Evolutionary conservation across 2,329 filamentous ascomycete species (phyloP).

Genomic region (Pseudogymnoascus sp.): DNA sequence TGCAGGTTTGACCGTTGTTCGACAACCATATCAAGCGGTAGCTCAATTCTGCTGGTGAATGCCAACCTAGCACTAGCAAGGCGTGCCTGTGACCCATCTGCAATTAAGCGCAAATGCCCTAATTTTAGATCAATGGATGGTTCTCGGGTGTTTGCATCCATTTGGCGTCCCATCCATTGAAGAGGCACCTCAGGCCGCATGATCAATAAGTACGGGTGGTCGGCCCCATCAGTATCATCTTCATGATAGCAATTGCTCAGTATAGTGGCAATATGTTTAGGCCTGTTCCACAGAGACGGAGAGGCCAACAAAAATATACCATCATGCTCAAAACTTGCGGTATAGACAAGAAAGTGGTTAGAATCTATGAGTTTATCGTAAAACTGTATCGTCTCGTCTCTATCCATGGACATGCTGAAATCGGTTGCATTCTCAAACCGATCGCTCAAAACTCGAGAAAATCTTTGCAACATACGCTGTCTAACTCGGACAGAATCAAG

Average conservation of each 20-base stretch:
- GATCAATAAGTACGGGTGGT: slow-evolving; percentile 78
- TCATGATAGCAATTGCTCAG: slow-evolving; percentile 71
- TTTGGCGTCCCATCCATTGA: slow-evolving; percentile 71
- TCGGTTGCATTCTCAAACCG: slow-evolving; percentile 96
- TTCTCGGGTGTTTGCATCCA: slow-evolving; percentile 64
- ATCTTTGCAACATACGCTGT: slow-evolving; percentile 92
- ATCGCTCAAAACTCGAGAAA: slow-evolving; percentile 82
- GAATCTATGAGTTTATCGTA: slow-evolving; percentile 73
- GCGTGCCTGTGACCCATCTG: slow-evolving; percentile 73
- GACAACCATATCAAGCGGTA: slow-evolving; percentile 80
- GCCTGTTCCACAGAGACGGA: slow-evolving; percentile 64
- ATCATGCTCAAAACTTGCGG: slow-evolving; percentile 60
- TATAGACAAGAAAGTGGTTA: slow-evolving; percentile 81
- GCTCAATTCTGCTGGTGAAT: slow-evolving; percentile 70
- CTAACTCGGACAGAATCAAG: slow-evolving; percentile 92
- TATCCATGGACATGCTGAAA: slow-evolving; percentile 71
- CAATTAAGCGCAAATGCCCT: slow-evolving; percentile 79
- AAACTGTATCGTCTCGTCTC: slow-evolving; percentile 61
- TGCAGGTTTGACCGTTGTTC: slow-evolving; percentile 90
- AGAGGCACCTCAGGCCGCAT: slow-evolving; percentile 73
- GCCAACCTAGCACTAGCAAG: slow-evolving; percentile 70
- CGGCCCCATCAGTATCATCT: slow-evolving; percentile 65
- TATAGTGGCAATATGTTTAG: slow-evolving; percentile 76
- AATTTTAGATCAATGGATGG: slow-evolving; percentile 78
- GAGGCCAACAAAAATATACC: slow-evolving; percentile 81